Evolutionary conservation across 108 stramenopile species (phyloP).

Genomic region (Nitzschia inconspicua): DNA sequence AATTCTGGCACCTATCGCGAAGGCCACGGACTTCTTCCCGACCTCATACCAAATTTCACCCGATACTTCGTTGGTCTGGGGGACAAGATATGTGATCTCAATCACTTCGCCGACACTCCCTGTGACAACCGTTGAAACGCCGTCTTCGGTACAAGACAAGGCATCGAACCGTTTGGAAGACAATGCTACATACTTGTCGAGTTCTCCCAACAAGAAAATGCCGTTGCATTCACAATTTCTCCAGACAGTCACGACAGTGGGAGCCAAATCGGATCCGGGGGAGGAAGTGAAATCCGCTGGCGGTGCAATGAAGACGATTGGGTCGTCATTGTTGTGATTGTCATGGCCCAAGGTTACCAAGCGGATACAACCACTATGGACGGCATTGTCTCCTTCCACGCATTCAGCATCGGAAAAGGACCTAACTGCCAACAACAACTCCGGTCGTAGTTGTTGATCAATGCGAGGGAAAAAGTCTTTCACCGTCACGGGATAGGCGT

Average conservation of each 20-base stretch:
- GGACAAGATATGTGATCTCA: conserved; percentile 14
- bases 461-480: conserved; percentile 33
- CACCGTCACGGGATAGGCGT: neutral
- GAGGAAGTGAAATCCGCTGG: neutral
- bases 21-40: too few relatives aligned
- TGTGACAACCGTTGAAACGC: neutral
- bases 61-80: neutral
- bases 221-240: conserved; percentile 6
- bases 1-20: too few relatives aligned
- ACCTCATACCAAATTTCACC: neutral
- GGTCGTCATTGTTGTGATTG: neutral
- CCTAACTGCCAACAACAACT: conserved; percentile 3
- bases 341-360: neutral
- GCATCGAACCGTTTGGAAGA: conserved; percentile 23
- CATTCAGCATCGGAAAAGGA: conserved; percentile 1
- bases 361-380: neutral
- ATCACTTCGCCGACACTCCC: conserved; percentile 16
- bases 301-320: conserved; percentile 6
- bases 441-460: neutral
- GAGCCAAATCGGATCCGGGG: conserved; percentile 11
- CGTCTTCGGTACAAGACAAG: conserved; percentile 9
- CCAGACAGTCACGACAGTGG: conserved; percentile 13
- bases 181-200: conserved; percentile 30
- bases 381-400: neutral
- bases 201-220: conserved; percentile 27